phyloP scores from a whole-genome alignment of 208 protist genomes.

The Novymonas esmeraldas region DNA sequence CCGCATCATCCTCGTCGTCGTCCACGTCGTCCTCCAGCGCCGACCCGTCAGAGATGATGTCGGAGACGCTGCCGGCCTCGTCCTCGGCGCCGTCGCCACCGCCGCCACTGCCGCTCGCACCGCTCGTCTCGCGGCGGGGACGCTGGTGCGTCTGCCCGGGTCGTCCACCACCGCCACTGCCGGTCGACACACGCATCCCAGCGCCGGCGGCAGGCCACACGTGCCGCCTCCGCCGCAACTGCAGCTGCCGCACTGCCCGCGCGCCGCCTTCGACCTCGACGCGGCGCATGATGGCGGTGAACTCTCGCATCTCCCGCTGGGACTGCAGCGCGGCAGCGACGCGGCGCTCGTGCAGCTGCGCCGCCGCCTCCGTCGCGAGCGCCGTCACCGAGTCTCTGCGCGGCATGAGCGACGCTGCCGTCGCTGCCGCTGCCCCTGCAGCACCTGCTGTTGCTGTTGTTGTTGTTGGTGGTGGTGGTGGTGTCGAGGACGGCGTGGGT shows the following conservation, averaged over 20 bases:
- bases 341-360: slow-evolving; percentile 44
- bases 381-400: neutral
- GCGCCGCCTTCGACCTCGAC: slow-evolving; percentile 35
- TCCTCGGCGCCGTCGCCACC: neutral
- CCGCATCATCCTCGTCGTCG: slow-evolving; percentile 2
- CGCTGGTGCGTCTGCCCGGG: neutral
- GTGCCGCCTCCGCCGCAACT: neutral
- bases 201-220: neutral
- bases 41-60: slow-evolving; percentile 4
- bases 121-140: neutral
- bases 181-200: neutral
- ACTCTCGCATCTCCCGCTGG: slow-evolving; percentile 47
- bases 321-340: slow-evolving; percentile 36
- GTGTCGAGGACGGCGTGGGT: neutral
- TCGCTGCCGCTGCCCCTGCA: too few species aligned
- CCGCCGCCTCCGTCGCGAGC: slow-evolving; percentile 6
- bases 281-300: slow-evolving; percentile 35
- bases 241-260: slow-evolving; percentile 9
- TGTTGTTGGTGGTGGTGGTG: neutral
- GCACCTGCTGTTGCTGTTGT: neutral
- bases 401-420: neutral
- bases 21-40: neutral
- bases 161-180: neutral
- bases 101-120: too few species aligned
- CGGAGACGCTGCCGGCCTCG: neutral